These are phyloP conservation scores for Penicillium sp. DNA, from an alignment of 2,329 filamentous ascomycete genomes.

Conservation along the genomic window DNA sequence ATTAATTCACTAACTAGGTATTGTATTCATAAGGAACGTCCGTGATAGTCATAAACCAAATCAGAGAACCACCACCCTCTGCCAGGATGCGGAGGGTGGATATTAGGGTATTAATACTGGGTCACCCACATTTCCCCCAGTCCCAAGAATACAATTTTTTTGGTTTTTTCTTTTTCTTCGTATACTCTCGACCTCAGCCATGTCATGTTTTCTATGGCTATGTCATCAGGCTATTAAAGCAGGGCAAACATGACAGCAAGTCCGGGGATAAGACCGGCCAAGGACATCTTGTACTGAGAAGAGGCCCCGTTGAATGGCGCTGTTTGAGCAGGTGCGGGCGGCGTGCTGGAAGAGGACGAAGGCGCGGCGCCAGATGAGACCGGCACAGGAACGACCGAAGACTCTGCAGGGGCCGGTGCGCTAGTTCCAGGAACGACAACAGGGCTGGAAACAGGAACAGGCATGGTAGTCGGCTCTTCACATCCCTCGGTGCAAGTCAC, in stretches of 20 bases:
- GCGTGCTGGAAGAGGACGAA: not conserved
- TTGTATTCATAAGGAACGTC: slow-evolving; percentile 19
- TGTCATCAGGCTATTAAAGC: slow-evolving; percentile 10
- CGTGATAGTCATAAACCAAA: slow-evolving; percentile 15
- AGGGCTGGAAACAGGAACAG: not conserved
- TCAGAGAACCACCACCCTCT: slow-evolving; percentile 10
- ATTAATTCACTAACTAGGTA: slow-evolving; percentile 15
- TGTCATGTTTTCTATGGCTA: not conserved
- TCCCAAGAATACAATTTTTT: slow-evolving; percentile 15
- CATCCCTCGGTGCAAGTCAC: slow-evolving; percentile 21
- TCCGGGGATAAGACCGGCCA: slow-evolving; percentile 16
- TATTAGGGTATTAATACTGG: slow-evolving; percentile 7
- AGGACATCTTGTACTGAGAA: slow-evolving; percentile 17
- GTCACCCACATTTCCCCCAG: not conserved
- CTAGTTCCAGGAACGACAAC: slow-evolving; percentile 1
- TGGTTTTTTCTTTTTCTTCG: slow-evolving; percentile 4
- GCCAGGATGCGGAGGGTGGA: slow-evolving; percentile 2
- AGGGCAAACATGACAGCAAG: slow-evolving; percentile 17
- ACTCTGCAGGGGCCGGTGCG: not conserved
- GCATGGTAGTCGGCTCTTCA: slow-evolving; percentile 3
- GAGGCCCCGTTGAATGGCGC: slow-evolving; percentile 20
- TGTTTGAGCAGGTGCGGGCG: slow-evolving; percentile 5
- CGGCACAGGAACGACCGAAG: not conserved
- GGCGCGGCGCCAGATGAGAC: not conserved
- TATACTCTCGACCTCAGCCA: not conserved